Evolutionary conservation across 176 grass and related monocot species (phyloP).

Genomic region (Phragmites australis): DNA sequence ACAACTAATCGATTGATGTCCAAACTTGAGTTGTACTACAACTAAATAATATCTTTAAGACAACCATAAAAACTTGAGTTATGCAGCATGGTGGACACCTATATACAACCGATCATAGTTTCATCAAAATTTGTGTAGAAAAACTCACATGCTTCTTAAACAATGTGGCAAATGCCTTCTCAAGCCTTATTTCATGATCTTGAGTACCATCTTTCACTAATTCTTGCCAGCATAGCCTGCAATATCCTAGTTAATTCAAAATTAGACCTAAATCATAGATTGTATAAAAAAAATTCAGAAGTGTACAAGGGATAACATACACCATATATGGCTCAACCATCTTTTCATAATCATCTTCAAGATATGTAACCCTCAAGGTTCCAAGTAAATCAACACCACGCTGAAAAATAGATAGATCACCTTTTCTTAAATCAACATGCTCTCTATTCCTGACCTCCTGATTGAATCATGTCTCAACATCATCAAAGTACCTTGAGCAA

Average conservation of each 20-base stretch:
- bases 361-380: not conserved
- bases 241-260: not conserved
- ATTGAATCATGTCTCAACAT: slow-evolving; percentile 2
- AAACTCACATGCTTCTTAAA: not conserved
- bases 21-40: not conserved
- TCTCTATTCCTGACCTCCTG: not conserved
- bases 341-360: not conserved
- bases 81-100: no score
- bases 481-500: slow-evolving; percentile 8
- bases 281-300: not conserved
- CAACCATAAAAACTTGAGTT: not conserved
- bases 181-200: not conserved
- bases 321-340: not conserved
- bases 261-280: not conserved
- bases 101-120: no score
- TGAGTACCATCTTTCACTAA: no score
- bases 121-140: no score
- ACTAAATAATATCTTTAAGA: not conserved
- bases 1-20: not conserved
- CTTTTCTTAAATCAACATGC: not conserved
- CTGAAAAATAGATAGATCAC: not conserved
- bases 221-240: not conserved
- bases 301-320: no score
- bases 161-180: not conserved
- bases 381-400: not conserved